A percentile compares a stretch with the other conserved stretches of the same genome.
Conservation (phyloP, 257 asterid genomes). For the Solanum microdontum region DNA sequence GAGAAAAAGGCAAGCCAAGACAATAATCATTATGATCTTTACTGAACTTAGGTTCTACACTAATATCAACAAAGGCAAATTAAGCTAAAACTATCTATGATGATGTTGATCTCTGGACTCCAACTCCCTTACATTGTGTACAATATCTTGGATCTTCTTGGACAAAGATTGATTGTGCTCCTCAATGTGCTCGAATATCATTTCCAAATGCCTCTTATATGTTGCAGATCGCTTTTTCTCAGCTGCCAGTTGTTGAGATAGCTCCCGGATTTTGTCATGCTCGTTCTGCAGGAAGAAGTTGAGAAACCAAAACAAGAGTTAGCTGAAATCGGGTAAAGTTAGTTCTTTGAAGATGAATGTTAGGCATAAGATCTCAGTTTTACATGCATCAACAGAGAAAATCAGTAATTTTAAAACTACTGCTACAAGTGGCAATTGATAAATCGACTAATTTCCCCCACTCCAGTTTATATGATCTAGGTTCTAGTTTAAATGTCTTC, state of each 20-base stretch:
- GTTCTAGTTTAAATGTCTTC: neutral
- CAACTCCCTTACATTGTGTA: conserved; percentile 65
- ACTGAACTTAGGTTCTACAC: neutral
- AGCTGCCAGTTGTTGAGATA: conserved; percentile 75
- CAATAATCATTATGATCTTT: neutral
- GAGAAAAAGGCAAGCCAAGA: neutral
- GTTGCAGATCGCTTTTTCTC: conserved; percentile 87
- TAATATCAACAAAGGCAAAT: neutral
- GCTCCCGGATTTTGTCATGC: conserved; percentile 82
- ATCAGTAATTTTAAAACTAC: neutral
- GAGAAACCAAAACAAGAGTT: neutral
- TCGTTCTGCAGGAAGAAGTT: conserved; percentile 48
- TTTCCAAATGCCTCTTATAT: conserved; percentile 85
- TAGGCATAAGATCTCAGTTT: neutral
- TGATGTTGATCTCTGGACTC: conserved; percentile 50
- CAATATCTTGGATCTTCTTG: conserved; percentile 66
- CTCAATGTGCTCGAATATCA: conserved; percentile 83
- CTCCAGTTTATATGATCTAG: neutral
- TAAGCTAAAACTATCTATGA: conserved; percentile 20
- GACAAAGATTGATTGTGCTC: conserved; percentile 77
- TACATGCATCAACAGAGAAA: neutral
- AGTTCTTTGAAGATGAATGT: neutral
- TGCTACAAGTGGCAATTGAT: neutral
- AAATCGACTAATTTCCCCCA: neutral
- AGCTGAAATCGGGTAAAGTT: neutral